Base-by-base conservation (phyloP, 495 filamentous ascomycete species). In the Lophiotrema nucula region DNA sequence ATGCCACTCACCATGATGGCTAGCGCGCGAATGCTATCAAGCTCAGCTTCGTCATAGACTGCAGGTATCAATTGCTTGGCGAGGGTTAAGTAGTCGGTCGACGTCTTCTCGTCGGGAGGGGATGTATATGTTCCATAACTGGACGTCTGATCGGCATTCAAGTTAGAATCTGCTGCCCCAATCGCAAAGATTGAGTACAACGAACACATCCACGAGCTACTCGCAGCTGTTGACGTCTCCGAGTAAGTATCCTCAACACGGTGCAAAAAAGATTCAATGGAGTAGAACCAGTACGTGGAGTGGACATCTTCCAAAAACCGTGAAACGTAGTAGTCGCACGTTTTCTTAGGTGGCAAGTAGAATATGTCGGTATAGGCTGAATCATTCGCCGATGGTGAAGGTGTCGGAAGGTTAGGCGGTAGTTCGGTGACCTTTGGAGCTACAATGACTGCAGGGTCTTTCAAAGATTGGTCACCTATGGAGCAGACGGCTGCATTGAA, bases 41-140 rank as follows among this genome's bases (percentile, higher is more conserved):
- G 58, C 49, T 70, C 68, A 18, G 68, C 68, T 45, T 70, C 68
- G 31, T 70, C 68, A 55, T 70, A 67, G 2, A 70, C 54, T 28
- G 23, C 35, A 13, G 68, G 68, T n/a, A 70, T 50, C 1, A 70
- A 38, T 11, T 58, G 42, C 43, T 70, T 70, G 8, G 68, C 68
- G 3, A 70, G 47, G 1, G 65, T 23, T 8, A 70, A 61, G 33
- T 70, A 70, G 18, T 66, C 63, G 4, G 56, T 46, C 0, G 55
- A 61, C 1, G 65, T 51, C 52, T 58, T 63, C 18, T 44, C 23
- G 44, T 66, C 65, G 10, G 45, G n/a, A 25, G 46, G 21, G 2
- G 38, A 38, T 1, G 43, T 27, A 10, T 28, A 42, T 4, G 12
- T 11, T 4, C 28, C 4, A 22, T 24, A 24, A 3, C 13, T 8